phyloP scores from a whole-genome alignment of 2,329 filamentous ascomycete genomes.

The Trichoderma arundinaceum region DNA sequence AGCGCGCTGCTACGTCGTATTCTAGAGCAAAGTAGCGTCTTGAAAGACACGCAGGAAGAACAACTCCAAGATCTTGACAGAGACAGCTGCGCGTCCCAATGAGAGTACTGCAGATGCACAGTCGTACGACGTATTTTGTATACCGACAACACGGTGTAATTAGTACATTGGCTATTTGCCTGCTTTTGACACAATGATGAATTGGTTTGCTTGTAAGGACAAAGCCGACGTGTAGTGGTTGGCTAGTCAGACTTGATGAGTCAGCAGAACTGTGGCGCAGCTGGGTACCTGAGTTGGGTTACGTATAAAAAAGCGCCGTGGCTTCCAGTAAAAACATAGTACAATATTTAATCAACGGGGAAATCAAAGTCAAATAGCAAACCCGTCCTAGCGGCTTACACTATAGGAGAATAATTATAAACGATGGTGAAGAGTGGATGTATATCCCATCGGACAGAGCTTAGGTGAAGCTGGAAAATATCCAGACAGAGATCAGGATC shows the following conservation, averaged over 20 bases:
- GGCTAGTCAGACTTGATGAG: constrained; percentile 30
- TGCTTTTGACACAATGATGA: constrained; percentile 25
- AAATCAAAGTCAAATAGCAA: no score
- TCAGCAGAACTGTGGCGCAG: constrained; percentile 36
- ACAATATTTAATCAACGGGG: no score
- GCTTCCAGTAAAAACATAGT: background rate
- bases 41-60: background rate
- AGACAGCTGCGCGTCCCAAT: background rate
- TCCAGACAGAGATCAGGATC: no score
- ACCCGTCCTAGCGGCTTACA: no score
- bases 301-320: background rate
- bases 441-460: no score
- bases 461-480: no score
- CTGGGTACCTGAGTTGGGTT: background rate
- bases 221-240: constrained; percentile 20
- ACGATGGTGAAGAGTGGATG: no score
- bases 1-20: background rate
- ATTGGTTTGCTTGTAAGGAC: constrained; percentile 13
- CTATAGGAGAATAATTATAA: no score
- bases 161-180: background rate
- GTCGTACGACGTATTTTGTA: background rate
- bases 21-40: background rate
- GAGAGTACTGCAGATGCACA: background rate
- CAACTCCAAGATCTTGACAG: background rate
- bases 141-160: background rate